These are phyloP conservation scores for Ophiostoma ips DNA, from an alignment of 2,329 filamentous ascomycete species.

Conservation along the genomic window DNA sequence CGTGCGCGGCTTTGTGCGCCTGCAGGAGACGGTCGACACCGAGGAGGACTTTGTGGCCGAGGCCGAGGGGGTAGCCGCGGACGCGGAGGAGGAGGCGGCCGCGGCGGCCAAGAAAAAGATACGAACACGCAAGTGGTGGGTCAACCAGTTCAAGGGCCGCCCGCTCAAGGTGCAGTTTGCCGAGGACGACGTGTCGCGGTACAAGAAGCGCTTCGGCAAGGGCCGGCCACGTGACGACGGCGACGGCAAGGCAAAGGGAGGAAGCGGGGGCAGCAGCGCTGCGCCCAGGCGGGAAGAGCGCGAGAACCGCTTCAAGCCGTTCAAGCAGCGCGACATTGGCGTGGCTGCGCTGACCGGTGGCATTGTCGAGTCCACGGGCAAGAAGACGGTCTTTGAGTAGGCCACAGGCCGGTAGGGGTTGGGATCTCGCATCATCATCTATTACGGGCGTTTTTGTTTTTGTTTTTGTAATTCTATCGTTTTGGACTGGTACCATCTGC, in stretches of 20 bases:
- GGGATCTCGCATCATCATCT: no score
- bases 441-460: not conserved
- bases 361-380: constrained; percentile 65
- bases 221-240: constrained; percentile 38
- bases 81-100: constrained; percentile 17
- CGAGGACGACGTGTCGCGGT: constrained; percentile 76
- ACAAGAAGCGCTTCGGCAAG: constrained; percentile 88
- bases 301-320: constrained; percentile 12
- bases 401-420: no score
- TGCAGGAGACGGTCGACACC: constrained; percentile 50
- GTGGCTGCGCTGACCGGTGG: constrained; percentile 59
- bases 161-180: constrained; percentile 82
- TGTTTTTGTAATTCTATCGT: not conserved
- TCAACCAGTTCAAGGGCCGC: constrained; percentile 70
- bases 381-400: constrained; percentile 70
- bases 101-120: constrained; percentile 18
- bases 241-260: not conserved
- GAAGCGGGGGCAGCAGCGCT: constrained; percentile 12
- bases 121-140: constrained; percentile 61
- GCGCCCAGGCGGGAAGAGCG: constrained; percentile 11
- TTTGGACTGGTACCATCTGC: no score
- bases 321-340: constrained; percentile 32
- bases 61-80: constrained; percentile 26
- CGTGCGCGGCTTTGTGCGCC: constrained; percentile 67
- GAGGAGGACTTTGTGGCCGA: constrained; percentile 45